Base-by-base conservation (phyloP, 371 early-diverging fungal genomes). In the Saksenaea vasiformis region DNA sequence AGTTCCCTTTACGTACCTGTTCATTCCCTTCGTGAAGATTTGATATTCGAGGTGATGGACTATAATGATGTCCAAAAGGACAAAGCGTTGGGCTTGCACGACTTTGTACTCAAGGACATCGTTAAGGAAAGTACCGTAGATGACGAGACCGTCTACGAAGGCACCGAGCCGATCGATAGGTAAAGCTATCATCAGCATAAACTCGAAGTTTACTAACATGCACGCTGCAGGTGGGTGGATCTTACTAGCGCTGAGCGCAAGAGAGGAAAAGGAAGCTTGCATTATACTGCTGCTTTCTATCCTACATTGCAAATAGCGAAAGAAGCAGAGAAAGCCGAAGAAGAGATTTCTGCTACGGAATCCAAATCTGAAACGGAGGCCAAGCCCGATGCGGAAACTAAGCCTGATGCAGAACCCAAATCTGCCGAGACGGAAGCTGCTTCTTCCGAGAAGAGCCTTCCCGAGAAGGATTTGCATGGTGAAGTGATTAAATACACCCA, bases 11-110 rank as follows among this genome's bases (percentile, higher is more conserved):
- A 84, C 55, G 71, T 93, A 4, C 77, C 87, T 3, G 76, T 91
- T 53, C 86, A 84, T 56, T 80, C 86, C 1, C 62, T 89, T 24
- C 84, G 78, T 62, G 90, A 92, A 64, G 66, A 77, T 31, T 64
- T 93, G 36, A 78, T 80, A 22, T 74, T 93, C 37, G 91, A 93
- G 67, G 73, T 90, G 36, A 83, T 87, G 66, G 94, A 95, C 72
- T 87, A 69, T 60, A 89, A 92, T 63, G 77, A 82, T 51, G 19
- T 87, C 5, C 61, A 66, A 19, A 84, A 78, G 54, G 89, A 90
- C 65, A 86, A 84, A 53, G 64, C 74, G 1, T 70, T 93, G 58
- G 94, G 94, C 17, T 74, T 63, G 51, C 80, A 78, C 9, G 70
- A 64, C 19, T 63, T 81, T 34, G 56, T 69, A 1, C 61, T 75